These are phyloP conservation scores for Boletus reticuloceps DNA, from an alignment of 768 basidiomycete species.

Conservation along the genomic window DNA sequence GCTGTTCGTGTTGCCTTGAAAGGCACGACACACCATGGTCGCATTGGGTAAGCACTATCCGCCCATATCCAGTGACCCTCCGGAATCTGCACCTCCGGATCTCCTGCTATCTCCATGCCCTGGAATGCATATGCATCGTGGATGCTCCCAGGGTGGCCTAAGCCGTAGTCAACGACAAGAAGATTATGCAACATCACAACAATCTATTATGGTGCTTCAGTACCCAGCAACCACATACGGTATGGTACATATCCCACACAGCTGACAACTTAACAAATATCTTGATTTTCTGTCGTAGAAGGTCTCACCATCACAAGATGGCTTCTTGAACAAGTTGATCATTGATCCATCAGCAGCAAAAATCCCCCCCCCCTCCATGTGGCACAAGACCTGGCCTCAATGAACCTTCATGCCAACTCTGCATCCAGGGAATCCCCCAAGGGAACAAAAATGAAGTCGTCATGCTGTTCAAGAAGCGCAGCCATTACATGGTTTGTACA, in stretches of 20 bases:
- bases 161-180: not conserved
- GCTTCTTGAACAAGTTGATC: no score
- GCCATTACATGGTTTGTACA: no score
- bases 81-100: no score
- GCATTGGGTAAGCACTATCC: no score
- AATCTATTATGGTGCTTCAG: not conserved
- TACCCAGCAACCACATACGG: no score
- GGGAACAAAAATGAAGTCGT: not conserved
- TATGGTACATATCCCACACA: not conserved
- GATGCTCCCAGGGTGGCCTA: conserved; percentile 9
- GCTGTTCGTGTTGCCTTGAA: not conserved
- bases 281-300: not conserved
- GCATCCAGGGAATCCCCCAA: not conserved
- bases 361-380: no score
- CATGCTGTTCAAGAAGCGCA: not conserved
- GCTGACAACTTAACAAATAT: conserved; percentile 20
- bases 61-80: no score
- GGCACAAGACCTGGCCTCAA: no score
- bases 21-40: no score
- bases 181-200: conserved; percentile 7
- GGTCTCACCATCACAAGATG: no score
- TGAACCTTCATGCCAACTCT: not conserved
- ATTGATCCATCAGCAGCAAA: no score
- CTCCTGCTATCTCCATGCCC: no score
- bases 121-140: not conserved